Conservation (phyloP, 108 stramenopile species). For the Hondaea fermentalgiana region DNA sequence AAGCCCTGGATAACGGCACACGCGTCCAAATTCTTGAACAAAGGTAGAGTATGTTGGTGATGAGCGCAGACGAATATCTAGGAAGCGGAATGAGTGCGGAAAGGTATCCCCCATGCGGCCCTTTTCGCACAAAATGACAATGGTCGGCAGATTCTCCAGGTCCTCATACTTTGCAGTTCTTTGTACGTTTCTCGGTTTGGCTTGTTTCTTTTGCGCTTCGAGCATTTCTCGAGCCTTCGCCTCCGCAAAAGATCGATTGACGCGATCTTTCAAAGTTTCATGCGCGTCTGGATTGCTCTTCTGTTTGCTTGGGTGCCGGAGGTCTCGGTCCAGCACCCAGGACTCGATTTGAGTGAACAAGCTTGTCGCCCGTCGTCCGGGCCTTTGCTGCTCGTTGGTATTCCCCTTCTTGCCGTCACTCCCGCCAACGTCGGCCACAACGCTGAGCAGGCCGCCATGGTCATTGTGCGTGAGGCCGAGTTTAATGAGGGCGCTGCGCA, state of each 20-base stretch:
- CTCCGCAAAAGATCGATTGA: neutral
- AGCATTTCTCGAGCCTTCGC: neutral
- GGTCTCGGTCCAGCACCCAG: neutral
- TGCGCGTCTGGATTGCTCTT: neutral
- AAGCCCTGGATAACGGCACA: neutral
- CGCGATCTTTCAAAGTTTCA: neutral
- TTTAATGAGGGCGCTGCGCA: neutral
- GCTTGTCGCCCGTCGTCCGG: neutral
- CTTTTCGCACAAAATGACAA: neutral
- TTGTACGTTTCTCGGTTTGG: neutral
- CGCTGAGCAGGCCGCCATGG: neutral
- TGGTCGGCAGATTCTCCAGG: neutral
- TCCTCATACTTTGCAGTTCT: neutral
- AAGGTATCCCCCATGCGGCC: neutral
- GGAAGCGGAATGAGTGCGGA: neutral
- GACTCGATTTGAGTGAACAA: neutral
- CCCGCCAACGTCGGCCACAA: neutral
- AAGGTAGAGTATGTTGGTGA: neutral
- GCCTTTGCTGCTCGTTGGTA: neutral
- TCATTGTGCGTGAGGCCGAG: neutral
- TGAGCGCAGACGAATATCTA: neutral
- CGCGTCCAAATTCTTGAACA: neutral
- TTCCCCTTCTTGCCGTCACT: neutral
- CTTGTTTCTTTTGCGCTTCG: neutral
- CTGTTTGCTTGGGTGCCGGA: neutral